Conservation (phyloP, 176 grass and related monocot species). For the Hordeum vulgare region MorexV3_pseudomolecules_assembly NC_058519.1:17969005-17969504, state of each 20-base stretch:
- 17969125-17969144: constrained; percentile 96
- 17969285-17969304: constrained; percentile 94
- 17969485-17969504: constrained; percentile 54
- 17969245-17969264: constrained; percentile 68
- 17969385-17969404: constrained; percentile 58
- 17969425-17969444: constrained; percentile 25
- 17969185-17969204: not conserved
- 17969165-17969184: constrained; percentile 7
- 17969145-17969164: constrained; percentile 42
- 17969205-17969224: not conserved
- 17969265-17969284: constrained; percentile 85
- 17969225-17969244: constrained; percentile 79
- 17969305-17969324: constrained; percentile 92
- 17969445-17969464: not conserved
- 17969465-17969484: constrained; percentile 15
- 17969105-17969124: constrained; percentile 93
- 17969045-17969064: constrained; percentile 87
- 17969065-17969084: constrained; percentile 93
- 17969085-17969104: constrained; percentile 95
- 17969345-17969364: constrained; percentile 99
- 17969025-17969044: constrained; percentile 88
- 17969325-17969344: constrained; percentile 90
- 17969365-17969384: constrained; percentile 97
- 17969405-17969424: not conserved
- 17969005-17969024: constrained; percentile 69